Evolutionary conservation across 2,329 filamentous ascomycete species (phyloP).

Genomic region (Paraphaeosphaeria minitans): DNA sequence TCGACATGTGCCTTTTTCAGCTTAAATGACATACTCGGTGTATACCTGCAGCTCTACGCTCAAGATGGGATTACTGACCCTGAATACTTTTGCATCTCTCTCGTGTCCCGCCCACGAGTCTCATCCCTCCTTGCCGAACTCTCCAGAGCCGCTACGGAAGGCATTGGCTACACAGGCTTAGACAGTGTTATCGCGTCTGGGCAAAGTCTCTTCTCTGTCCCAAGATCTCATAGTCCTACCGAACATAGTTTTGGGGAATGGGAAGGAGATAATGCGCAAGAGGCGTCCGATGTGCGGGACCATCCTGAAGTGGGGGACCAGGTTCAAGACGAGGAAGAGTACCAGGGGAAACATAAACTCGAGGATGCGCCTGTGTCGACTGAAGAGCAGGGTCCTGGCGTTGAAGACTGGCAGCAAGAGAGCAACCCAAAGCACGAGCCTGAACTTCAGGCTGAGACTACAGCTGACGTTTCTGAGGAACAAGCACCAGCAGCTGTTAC

Average conservation of each 20-base stretch:
- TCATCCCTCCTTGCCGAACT: conserved; percentile 59
- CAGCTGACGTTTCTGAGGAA: neutral
- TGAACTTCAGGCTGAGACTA: neutral
- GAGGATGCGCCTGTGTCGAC: conserved; percentile 2
- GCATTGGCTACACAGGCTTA: conserved; percentile 62
- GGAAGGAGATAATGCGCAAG: conserved; percentile 18
- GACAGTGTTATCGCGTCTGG: conserved; percentile 34
- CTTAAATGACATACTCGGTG: conserved; percentile 59
- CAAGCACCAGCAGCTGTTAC: neutral
- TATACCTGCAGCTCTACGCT: conserved; percentile 63
- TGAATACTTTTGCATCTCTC: conserved; percentile 62
- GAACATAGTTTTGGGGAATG: conserved; percentile 28
- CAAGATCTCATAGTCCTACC: conserved; percentile 23
- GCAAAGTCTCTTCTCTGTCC: conserved; percentile 32
- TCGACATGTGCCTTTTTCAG: conserved; percentile 36
- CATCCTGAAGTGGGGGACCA: neutral
- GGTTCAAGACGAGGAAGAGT: conserved; percentile 1
- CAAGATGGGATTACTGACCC: conserved; percentile 62
- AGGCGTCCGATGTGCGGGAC: conserved; percentile 3
- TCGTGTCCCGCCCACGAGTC: conserved; percentile 61
- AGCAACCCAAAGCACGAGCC: neutral
- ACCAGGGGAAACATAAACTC: conserved; percentile 7
- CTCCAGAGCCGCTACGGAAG: conserved; percentile 58
- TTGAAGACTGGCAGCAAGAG: neutral
- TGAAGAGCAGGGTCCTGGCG: neutral